These are phyloP conservation scores for Cryphonectria japonica DNA, from an alignment of 2,329 filamentous ascomycete species.

Conservation along the genomic window DNA sequence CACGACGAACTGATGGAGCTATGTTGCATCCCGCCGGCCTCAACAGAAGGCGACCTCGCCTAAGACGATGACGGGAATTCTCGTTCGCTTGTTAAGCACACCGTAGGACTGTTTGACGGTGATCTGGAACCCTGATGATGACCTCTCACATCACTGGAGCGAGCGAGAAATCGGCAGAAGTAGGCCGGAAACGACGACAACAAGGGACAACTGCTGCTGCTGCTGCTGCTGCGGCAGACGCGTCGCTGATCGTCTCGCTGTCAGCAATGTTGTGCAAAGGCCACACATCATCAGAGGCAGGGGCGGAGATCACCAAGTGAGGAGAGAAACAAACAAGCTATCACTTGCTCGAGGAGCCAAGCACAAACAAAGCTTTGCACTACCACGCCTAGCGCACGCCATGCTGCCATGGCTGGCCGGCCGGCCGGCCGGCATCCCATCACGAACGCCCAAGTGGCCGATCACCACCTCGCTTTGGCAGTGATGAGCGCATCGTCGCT, in stretches of 20 bases:
- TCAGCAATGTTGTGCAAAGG: neutral
- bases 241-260: neutral
- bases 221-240: no score
- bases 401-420: neutral
- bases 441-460: conserved; percentile 1
- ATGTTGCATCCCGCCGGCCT: conserved; percentile 8
- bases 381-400: neutral
- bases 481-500: conserved; percentile 1
- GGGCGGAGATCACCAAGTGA: conserved; percentile 2
- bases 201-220: neutral
- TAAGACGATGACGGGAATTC: neutral
- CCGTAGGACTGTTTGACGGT: neutral
- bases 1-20: conserved; percentile 8
- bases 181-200: neutral
- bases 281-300: conserved; percentile 2
- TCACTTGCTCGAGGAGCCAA: neutral
- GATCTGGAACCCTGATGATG: neutral
- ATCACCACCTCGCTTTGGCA: conserved; percentile 11
- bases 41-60: conserved; percentile 1
- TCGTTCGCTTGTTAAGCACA: neutral
- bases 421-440: neutral
- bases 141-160: neutral
- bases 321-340: neutral
- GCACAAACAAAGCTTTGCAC: conserved; percentile 7
- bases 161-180: neutral